Evolutionary conservation across 345 rosid species (phyloP).

Genomic region (Eucalyptus tenuipes): DNA sequence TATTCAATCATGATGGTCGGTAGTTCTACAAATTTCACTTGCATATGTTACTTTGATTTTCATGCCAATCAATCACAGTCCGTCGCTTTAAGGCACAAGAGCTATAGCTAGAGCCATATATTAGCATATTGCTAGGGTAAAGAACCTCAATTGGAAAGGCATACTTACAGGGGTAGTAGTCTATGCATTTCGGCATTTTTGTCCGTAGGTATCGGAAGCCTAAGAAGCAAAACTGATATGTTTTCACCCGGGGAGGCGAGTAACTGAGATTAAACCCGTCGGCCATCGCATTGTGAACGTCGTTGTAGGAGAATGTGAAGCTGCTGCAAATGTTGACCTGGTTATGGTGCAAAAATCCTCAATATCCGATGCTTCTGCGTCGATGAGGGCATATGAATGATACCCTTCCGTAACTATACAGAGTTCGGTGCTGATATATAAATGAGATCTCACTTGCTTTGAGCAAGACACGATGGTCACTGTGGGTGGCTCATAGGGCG

Average conservation of each 20-base stretch:
- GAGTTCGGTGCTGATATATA: background rate
- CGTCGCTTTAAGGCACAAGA: background rate
- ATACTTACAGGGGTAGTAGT: background rate
- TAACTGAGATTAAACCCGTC: fast-evolving
- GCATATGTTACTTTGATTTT: background rate
- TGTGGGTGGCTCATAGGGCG: no score
- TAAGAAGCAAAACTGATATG: background rate
- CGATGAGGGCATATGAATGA: fast-evolving
- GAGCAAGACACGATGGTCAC: background rate
- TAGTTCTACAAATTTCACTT: background rate
- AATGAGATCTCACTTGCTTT: background rate
- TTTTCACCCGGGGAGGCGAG: fast-evolving
- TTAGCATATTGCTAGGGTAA: background rate
- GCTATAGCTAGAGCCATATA: background rate
- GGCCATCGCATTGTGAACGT: background rate
- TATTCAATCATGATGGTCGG: background rate
- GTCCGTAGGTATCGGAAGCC: background rate
- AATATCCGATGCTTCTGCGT: fast-evolving
- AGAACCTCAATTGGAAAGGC: background rate
- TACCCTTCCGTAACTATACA: background rate
- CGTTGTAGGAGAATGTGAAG: background rate
- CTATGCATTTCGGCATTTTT: fast-evolving
- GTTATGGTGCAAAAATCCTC: background rate
- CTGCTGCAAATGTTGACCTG: fast-evolving
- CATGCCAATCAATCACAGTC: background rate